Conservation (phyloP, 352 stramenopile species). For the Phytophthora colocasiae region DNA sequence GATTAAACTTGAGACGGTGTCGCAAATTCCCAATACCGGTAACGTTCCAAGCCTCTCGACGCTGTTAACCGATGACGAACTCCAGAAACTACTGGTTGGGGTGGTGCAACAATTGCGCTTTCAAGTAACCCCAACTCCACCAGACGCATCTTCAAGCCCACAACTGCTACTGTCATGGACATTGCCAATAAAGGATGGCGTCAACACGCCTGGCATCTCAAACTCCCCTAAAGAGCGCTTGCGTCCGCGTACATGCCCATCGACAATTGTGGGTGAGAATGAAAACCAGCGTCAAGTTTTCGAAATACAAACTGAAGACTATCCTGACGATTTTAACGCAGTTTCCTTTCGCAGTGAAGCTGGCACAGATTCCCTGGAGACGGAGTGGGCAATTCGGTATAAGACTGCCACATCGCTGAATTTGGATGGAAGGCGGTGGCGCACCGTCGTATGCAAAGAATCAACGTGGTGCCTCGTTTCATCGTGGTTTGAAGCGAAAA, state of each 20-base stretch:
- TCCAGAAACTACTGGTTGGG: conserved; percentile 64
- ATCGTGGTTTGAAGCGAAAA: conserved; percentile 39
- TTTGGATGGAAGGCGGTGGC: conserved; percentile 16
- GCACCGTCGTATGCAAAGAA: conserved; percentile 27
- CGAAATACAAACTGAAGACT: conserved; percentile 17
- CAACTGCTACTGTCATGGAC: conserved; percentile 30
- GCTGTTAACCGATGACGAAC: conserved; percentile 65
- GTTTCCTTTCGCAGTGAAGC: conserved; percentile 11
- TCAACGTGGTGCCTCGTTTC: conserved; percentile 21
- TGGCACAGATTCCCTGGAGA: conserved; percentile 17
- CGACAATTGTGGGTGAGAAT: conserved; percentile 49
- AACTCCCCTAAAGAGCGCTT: conserved; percentile 22
- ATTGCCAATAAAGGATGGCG: conserved; percentile 9
- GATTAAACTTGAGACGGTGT: conserved; percentile 80
- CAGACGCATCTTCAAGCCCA: conserved; percentile 7
- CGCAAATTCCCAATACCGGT: conserved; percentile 42
- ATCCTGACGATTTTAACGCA: conserved; percentile 26
- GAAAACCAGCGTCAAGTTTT: conserved; percentile 13
- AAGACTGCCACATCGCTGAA: conserved; percentile 26
- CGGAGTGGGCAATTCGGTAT: conserved; percentile 23
- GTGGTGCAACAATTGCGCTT: conserved; percentile 65
- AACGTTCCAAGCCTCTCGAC: conserved; percentile 77
- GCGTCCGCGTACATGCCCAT: conserved; percentile 60
- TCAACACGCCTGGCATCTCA: neutral
- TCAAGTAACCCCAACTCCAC: conserved; percentile 30